Evolutionary conservation across 169 alveolate genomes (phyloP).

Genomic region (Plasmodium coatneyi): DNA sequence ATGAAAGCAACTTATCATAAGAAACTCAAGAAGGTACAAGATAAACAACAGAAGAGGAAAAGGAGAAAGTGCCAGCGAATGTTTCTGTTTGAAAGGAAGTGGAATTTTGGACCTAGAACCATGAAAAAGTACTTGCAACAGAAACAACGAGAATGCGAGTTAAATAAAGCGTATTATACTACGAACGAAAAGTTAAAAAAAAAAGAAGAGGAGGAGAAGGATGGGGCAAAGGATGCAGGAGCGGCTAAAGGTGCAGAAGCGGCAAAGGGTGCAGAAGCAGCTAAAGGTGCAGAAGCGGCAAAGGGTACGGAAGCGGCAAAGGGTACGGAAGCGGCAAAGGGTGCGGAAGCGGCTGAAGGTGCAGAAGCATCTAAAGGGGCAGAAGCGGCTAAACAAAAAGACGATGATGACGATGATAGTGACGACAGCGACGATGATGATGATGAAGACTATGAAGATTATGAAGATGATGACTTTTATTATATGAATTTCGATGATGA

Average conservation of each 20-base stretch:
- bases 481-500: background rate
- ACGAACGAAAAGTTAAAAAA: background rate
- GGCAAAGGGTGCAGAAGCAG: background rate
- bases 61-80: background rate
- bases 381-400: background rate
- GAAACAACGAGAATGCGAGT: background rate
- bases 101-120: constrained; percentile 2
- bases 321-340: background rate
- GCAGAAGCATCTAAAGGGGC: background rate
- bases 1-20: background rate
- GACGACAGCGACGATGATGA: background rate
- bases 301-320: too few species aligned
- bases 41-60: background rate
- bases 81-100: background rate
- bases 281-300: background rate
- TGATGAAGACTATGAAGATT: background rate
- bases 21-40: background rate
- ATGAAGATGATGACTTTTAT: background rate
- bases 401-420: background rate
- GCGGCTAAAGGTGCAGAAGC: background rate
- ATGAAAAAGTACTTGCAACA: background rate
- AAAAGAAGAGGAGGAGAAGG: background rate
- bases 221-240: background rate
- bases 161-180: background rate
- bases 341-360: background rate